Evolutionary conservation across 23 red algal species (phyloP).

Genomic region (Gracilaria vermiculophylla): DNA sequence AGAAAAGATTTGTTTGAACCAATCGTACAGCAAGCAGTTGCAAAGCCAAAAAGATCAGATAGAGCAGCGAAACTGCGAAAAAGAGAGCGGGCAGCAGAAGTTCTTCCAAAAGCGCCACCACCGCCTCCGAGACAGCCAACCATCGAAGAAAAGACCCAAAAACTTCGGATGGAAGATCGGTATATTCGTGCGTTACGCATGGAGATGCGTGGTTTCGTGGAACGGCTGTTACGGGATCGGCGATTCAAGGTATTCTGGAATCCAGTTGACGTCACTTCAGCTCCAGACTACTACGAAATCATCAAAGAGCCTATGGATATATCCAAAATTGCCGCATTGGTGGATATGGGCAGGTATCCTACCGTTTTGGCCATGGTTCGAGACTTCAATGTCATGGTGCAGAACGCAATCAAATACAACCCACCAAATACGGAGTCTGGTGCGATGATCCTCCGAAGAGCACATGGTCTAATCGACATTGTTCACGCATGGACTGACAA

Average conservation of each 20-base stretch:
- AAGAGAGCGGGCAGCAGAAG: conserved; percentile 26
- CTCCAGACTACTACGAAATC: conserved; percentile 91
- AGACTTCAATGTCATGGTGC: conserved; percentile 80
- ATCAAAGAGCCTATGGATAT: conserved; percentile 92
- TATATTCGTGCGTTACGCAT: conserved; percentile 77
- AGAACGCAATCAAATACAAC: conserved; percentile 88
- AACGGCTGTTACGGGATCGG: conserved; percentile 65
- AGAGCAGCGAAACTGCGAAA: conserved; percentile 31
- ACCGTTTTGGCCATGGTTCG: conserved; percentile 77
- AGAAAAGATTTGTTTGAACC: conserved; percentile 64
- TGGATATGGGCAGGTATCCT: conserved; percentile 76
- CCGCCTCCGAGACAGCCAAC: conserved; percentile 29
- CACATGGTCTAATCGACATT: conserved; percentile 85
- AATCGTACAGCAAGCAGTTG: conserved; percentile 41
- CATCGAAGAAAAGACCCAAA: conserved; percentile 12
- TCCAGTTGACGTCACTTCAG: conserved; percentile 71
- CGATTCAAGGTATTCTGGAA: conserved; percentile 85
- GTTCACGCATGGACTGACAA: conserved; percentile 88
- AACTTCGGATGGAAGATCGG: conserved; percentile 53
- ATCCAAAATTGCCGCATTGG: conserved; percentile 58
- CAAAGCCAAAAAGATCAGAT: conserved; percentile 26
- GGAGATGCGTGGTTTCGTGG: conserved; percentile 85
- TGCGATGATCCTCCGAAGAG: conserved; percentile 63
- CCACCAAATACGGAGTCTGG: conserved; percentile 75
- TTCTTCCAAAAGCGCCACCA: conserved; percentile 68